Percentiles rank a stretch among this genome's conserved stretches.
Evolutionary conservation across 2,329 filamentous ascomycete species (phyloP).

Genomic region (Chrysoporthe austroafricana): DNA sequence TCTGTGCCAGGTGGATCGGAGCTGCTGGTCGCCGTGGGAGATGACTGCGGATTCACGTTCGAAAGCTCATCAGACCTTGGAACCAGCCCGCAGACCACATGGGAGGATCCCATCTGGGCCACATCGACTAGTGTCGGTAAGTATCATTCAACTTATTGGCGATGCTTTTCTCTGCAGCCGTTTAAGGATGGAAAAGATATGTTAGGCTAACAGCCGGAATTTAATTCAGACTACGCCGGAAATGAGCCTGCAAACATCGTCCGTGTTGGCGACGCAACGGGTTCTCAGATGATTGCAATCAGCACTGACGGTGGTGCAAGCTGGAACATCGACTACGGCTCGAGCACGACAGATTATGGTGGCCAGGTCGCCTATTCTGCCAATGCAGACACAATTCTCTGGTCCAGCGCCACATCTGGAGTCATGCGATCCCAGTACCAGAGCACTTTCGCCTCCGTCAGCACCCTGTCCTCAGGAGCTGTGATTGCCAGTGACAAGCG

Average conservation of each 20-base stretch:
- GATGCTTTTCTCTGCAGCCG: too few relatives aligned
- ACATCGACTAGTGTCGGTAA: slow-evolving; percentile 47
- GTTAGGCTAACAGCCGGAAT: too few relatives aligned
- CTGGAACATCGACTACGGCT: slow-evolving; percentile 53
- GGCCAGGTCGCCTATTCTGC: slow-evolving; percentile 57
- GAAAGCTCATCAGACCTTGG: slow-evolving; percentile 41
- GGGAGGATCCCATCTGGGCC: slow-evolving; percentile 52
- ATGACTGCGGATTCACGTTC: slow-evolving; percentile 58
- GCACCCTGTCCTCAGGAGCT: slow-evolving; percentile 48
- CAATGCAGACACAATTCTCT: slow-evolving; percentile 52
- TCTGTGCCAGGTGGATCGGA: slow-evolving; percentile 55
- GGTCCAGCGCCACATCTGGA: slow-evolving; percentile 47
- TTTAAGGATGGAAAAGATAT: background rate
- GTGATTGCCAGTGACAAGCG: slow-evolving; percentile 59
- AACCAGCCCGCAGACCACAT: slow-evolving; percentile 48
- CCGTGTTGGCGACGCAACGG: slow-evolving; percentile 52
- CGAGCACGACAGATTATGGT: slow-evolving; percentile 46
- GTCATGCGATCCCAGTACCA: slow-evolving; percentile 48
- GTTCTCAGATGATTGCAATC: slow-evolving; percentile 49
- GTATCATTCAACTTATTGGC: slow-evolving; percentile 21
- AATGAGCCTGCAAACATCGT: slow-evolving; percentile 51
- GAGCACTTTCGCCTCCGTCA: slow-evolving; percentile 48
- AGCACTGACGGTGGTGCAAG: slow-evolving; percentile 54
- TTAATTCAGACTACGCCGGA: slow-evolving; percentile 48
- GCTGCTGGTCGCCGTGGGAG: slow-evolving; percentile 54